These are phyloP conservation scores for Chlamydomonas schloesseri DNA, from an alignment of 139 green algal species.

Conservation along the genomic window DNA sequence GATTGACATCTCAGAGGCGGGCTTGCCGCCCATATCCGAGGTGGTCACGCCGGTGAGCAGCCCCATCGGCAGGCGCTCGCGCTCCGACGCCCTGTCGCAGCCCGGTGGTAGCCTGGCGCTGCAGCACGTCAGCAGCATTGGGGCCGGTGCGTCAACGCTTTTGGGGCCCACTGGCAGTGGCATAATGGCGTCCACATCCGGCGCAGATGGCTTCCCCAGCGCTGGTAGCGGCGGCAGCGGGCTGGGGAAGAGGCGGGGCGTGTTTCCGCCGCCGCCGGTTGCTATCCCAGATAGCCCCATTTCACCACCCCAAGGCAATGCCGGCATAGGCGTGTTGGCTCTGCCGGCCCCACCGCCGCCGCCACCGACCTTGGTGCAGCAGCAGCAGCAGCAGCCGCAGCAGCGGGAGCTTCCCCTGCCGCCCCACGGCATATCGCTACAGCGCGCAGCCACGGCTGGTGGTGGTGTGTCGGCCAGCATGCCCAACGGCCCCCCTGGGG, in stretches of 20 bases:
- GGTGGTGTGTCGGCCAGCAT: too few species aligned
- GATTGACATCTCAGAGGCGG: background rate
- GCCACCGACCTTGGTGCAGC: too few species aligned
- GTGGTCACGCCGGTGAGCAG: conserved; percentile 19
- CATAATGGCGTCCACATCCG: too few species aligned
- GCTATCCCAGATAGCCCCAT: background rate
- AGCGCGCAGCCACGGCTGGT: too few species aligned
- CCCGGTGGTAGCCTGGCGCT: background rate
- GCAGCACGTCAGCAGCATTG: background rate
- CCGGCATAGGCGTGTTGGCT: too few species aligned
- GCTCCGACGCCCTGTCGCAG: background rate
- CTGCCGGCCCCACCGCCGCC: too few species aligned
- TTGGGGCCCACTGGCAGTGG: background rate
- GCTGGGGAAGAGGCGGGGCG: background rate
- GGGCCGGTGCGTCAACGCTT: background rate
- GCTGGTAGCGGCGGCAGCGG: background rate
- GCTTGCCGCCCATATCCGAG: conserved; percentile 35
- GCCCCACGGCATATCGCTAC: too few species aligned
- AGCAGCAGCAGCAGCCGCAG: too few species aligned
- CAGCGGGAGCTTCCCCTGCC: too few species aligned
- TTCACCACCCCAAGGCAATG: background rate
- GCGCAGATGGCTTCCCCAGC: background rate
- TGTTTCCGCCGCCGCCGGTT: background rate
- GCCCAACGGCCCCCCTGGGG: too few species aligned
- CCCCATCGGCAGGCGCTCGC: background rate